Evolutionary conservation across 2,329 filamentous ascomycete species (phyloP), one percentile per base, ranked within the genome.

Genomic region (Xenosphaeropsis pyriputrescens): DNA sequence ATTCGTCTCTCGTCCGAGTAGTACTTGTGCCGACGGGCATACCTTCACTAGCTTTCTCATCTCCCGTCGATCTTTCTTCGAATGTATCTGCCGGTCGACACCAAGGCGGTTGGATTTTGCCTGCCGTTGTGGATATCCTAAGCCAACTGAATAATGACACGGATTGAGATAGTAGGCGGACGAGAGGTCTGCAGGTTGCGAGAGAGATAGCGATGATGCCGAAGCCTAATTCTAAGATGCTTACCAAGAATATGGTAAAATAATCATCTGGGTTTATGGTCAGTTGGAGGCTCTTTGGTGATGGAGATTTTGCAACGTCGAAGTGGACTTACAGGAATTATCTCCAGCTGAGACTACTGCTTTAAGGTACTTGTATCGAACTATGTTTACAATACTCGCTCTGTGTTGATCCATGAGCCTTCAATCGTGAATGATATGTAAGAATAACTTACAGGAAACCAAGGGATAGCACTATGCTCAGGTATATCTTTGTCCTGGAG

Each of bases 201-300:
- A 38, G 30, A 17, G 37, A 22, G 18, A 22, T 14, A 5, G 37
- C 37, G 4, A 34, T 38, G 7, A 38, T 38, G 4, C 37, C 37
- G 12, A 38, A 29, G 6, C 37, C 37, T 17, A 38, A 15, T 34
- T 38, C 37, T 16, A 38, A 9, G 14, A 34, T 18, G 15, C 37
- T 34, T 6, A 38, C 22, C 4, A 38, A 12, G 13, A 19, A 17
- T 12, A 38, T 34, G 3, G 31, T 33, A 38, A 26, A 26, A 26
- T 26, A 26, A 26, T 26, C 22, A 26, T 6, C 22, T 26, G 8
- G 8, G 8, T 26, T 26, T 26, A 3, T 9, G 12, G 22, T 26
- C 8, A 26, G 22, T 26, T 26, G 8, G 8, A 26, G 8, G 3
- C 8, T 6, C 22, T 11, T 26, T 26, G 22, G 8, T 26, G 12